Percentiles rank a stretch among this genome's conserved stretches.
Conservation (phyloP, 2,329 filamentous ascomycete species). For the Penicillium hesseltinei region DNA sequence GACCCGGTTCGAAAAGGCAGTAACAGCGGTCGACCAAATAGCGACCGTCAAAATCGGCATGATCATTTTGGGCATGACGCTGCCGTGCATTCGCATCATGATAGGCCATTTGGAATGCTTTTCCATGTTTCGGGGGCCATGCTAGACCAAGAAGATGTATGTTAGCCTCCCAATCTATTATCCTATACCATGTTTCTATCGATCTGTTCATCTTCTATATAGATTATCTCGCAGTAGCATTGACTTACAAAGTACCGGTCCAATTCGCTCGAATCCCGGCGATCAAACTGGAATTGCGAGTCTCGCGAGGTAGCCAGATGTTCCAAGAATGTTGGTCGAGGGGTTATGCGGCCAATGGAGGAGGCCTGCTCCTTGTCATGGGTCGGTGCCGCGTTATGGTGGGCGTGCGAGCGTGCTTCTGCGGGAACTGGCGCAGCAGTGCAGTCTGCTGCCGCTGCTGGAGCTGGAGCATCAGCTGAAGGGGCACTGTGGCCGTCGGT, state of each 20-base stretch:
- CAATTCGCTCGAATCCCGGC: conserved; percentile 45
- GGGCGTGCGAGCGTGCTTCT: conserved; percentile 13
- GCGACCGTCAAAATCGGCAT: conserved; percentile 64
- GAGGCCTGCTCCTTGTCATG: conserved; percentile 27
- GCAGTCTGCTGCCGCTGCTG: conserved; percentile 12
- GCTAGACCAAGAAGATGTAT: conserved; percentile 14
- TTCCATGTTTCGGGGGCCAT: conserved; percentile 63
- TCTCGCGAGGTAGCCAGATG: conserved; percentile 34
- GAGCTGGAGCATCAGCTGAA: conserved; percentile 12
- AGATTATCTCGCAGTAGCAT: not conserved
- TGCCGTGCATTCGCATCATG: conserved; percentile 73
- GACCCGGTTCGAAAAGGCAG: conserved; percentile 52
- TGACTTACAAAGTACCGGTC: conserved; percentile 60
- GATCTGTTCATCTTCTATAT: not conserved
- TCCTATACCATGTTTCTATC: not conserved
- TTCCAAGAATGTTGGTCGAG: conserved; percentile 35
- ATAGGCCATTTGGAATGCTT: conserved; percentile 75
- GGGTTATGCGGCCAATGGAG: conserved; percentile 24
- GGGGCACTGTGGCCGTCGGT: conserved; percentile 18
- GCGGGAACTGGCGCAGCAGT: conserved; percentile 16
- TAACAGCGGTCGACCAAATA: conserved; percentile 65
- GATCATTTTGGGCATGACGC: conserved; percentile 71
- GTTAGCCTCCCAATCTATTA: not conserved
- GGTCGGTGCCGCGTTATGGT: conserved; percentile 12
- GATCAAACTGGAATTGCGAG: conserved; percentile 30